These are phyloP conservation scores for Calonectria pseudoreteaudii DNA, from an alignment of 2,329 filamentous ascomycete genomes.

Conservation along the genomic window DNA sequence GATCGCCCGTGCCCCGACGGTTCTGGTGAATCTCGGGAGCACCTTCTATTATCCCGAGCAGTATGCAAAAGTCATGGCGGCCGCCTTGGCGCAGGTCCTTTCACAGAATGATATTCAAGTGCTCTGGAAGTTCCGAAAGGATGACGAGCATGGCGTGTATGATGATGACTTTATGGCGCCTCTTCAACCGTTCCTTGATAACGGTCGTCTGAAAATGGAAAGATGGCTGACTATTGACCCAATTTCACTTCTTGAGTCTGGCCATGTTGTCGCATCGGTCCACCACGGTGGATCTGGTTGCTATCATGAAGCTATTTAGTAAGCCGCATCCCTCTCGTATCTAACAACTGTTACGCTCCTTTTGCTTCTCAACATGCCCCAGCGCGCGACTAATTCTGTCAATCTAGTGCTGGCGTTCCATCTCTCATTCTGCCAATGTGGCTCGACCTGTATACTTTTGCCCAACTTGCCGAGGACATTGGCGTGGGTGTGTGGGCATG, in stretches of 20 bases:
- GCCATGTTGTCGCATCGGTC: background rate
- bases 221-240: background rate
- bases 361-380: background rate
- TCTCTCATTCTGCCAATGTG: background rate
- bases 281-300: background rate
- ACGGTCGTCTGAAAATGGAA: background rate
- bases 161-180: background rate
- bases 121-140: background rate
- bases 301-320: background rate
- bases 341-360: background rate
- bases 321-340: background rate
- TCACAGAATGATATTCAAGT: background rate
- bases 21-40: slow-evolving; percentile 63
- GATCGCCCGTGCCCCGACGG: slow-evolving; percentile 54
- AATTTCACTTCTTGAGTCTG: background rate
- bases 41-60: slow-evolving; percentile 42
- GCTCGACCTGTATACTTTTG: background rate
- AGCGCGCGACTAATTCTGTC: background rate
- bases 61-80: slow-evolving; percentile 42
- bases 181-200: background rate
- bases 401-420: background rate
- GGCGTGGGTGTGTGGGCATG: background rate
- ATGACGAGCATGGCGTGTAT: background rate
- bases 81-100: slow-evolving; percentile 19
- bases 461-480: background rate